Base-by-base conservation (phyloP, 176 grass and related monocot genomes). In the Eleusine coracana region DNA sequence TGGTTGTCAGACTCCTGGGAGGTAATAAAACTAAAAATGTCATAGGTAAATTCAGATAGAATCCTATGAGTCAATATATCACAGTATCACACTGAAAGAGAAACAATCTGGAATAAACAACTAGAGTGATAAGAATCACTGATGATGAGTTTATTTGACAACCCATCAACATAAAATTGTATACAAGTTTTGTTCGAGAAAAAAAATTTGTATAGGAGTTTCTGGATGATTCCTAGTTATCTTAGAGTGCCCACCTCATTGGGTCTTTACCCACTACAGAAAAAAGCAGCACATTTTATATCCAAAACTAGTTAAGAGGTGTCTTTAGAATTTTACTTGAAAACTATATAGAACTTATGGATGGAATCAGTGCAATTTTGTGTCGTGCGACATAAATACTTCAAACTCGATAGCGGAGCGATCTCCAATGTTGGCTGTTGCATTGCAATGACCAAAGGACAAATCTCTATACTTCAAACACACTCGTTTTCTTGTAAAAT, bases 1-100 rank as follows among this genome's bases (percentile, higher is more conserved):
- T 89, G 87, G 42, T 82, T 77, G 67, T 92, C 91, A 12, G 59
- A 87, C 11, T 87, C 87, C 91, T 92, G 71, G 25, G 51, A 71
- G 21, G 23, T 10, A 23, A 39, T 17, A 77, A 23, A 59, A 28
- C 74, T 18, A 37, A 21, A 3, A 46, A 72, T 59, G 11, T 27
- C 58, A 36, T 46, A 37, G 15, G 40, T 38, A 48, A 48, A 37
- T 66, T 81, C 3, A 66, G 31, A 62, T 28, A 42, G 7, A 4
- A 29, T 70, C 7, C 58, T 80, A 31, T 63, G 18, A 70, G 20
- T 52, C 60, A 10, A 79, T 60, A 68, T 27, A 64, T 1, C 25
- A 25, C 25, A 25, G 25, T 25, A 25, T 25, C 18, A 61, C 51
- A 68, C 36, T 60, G n/a, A 42, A 17, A 80, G 67, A 29, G 74